Evolutionary conservation across 257 asterid species (phyloP).

Genomic region (Rubia yunnanensis): DNA sequence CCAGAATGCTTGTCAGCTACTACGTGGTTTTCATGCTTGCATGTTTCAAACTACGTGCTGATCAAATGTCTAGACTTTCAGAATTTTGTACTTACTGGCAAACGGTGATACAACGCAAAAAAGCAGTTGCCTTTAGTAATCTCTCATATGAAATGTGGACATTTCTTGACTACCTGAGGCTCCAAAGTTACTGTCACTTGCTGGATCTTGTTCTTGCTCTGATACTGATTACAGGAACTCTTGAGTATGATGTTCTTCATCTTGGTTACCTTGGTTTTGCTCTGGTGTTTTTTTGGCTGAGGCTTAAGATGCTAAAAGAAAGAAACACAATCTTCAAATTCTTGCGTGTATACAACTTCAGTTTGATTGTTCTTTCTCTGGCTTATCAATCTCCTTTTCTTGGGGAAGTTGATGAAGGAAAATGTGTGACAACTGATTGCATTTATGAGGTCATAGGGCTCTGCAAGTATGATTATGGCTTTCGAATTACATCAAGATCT

Average conservation of each 20-base stretch:
- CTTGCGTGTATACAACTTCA: slow-evolving; percentile 74
- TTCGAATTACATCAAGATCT: slow-evolving; percentile 91
- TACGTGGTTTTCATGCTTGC: slow-evolving; percentile 80
- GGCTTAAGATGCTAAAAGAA: too few relatives aligned
- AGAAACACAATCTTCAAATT: too few relatives aligned
- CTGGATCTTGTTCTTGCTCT: slow-evolving; percentile 83
- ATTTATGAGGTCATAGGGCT: too few relatives aligned
- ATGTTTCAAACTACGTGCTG: slow-evolving; percentile 87
- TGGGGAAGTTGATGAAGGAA: too few relatives aligned
- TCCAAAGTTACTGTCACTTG: slow-evolving; percentile 94
- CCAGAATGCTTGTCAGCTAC: too few relatives aligned
- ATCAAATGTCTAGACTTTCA: slow-evolving; percentile 56
- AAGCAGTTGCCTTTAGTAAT: slow-evolving; percentile 86
- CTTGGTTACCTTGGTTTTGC: slow-evolving; percentile 94
- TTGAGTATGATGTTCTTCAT: slow-evolving; percentile 91
- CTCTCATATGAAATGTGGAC: slow-evolving; percentile 98
- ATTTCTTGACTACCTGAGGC: slow-evolving; percentile 80
- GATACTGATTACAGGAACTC: slow-evolving; percentile 81
- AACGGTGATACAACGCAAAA: too few relatives aligned
- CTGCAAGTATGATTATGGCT: slow-evolving; percentile 93
- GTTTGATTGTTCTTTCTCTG: slow-evolving; percentile 85
- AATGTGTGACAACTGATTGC: too few relatives aligned
- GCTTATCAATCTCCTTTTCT: slow-evolving; percentile 93
- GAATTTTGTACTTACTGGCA: slow-evolving; percentile 61
- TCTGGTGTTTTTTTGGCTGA: slow-evolving; percentile 75